phyloP scores from a whole-genome alignment of 306 rosid species.

The Arachis stenosperma region DNA sequence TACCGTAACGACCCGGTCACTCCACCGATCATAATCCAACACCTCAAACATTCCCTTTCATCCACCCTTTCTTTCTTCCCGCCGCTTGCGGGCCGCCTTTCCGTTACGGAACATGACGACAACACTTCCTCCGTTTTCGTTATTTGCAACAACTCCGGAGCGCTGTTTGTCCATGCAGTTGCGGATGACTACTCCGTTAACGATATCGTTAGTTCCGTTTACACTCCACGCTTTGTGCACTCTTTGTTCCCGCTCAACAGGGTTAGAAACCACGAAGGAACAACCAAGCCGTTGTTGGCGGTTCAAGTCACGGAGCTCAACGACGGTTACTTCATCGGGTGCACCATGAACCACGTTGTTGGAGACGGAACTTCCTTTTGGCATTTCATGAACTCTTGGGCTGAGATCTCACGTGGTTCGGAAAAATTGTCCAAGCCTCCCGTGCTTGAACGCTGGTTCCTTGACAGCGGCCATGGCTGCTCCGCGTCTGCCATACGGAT shows the following conservation, averaged over 20 bases:
- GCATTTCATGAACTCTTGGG: constrained; percentile 51
- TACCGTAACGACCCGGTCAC: neutral
- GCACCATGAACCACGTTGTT: constrained; percentile 41
- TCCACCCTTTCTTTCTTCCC: constrained; percentile 2
- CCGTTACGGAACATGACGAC: no score
- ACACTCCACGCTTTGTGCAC: constrained; percentile 30
- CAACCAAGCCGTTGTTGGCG: no score
- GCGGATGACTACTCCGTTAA: neutral
- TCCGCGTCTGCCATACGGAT: neutral
- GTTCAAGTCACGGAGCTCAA: neutral
- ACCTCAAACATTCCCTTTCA: constrained; percentile 38
- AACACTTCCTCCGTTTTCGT: no score
- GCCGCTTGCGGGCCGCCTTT: no score
- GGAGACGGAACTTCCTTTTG: constrained; percentile 46
- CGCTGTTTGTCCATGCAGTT: constrained; percentile 34
- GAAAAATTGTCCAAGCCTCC: neutral
- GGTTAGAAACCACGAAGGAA: no score
- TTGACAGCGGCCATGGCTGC: constrained; percentile 17
- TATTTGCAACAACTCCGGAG: constrained; percentile 7
- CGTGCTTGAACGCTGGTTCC: neutral
- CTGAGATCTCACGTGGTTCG: constrained; percentile 32
- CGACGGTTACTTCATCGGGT: constrained; percentile 46
- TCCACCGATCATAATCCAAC: constrained; percentile 11
- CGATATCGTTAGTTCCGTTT: constrained; percentile 26
- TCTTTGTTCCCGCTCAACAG: no score